Evolutionary conservation across 1,139 yeast species (phyloP), one percentile per base, ranked within the genome.

Genomic region (Geotrichum europaeum): DNA sequence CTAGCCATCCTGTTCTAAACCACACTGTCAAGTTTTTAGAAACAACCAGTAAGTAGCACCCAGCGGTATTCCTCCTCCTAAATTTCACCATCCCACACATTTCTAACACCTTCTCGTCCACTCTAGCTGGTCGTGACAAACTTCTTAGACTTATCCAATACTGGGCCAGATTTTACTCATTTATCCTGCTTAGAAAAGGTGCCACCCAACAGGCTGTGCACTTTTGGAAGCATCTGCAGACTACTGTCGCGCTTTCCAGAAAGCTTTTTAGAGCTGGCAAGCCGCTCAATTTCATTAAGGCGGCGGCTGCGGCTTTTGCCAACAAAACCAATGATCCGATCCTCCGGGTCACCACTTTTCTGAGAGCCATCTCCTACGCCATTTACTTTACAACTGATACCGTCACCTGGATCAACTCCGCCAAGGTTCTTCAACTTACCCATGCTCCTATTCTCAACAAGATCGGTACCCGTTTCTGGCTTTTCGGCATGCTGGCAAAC

Each of bases 191-290:
- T 61, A 83, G 86, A 68, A 79, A 83, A 68, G 91, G 91, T 28
- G 83, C 78, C 69, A 70, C 84, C 24, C 74, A 78, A 58, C 79
- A 80, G 57, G 70, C 82, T 24, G 81, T 86, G 53, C 78, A 76
- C 62, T 72, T 80, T 61, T 81, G 84, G 75, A 78, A 78, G 66
- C 76, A 78, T 25, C 72, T 87, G 61, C 86, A 84, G 73, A 72
- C 73, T 56, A 84, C 86, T 65, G 79, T 86, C 49, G 84, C 89
- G 20, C 78, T 87, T 65, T 81, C 90, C 63, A 84, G 98, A 73
- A 92, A 92, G 77, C 85, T 92, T 24, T 78, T 92, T 80, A 82
- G 98, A 69, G 85, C 87, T 71, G 83, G 91, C 67, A 92, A 91
- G 76, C 96, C 96, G 1, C 76, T 92, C 70, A 81, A 81, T 70